Conservation (phyloP, 1,139 yeast species). For the Nadsonia starkeyi-henricii region DNA sequence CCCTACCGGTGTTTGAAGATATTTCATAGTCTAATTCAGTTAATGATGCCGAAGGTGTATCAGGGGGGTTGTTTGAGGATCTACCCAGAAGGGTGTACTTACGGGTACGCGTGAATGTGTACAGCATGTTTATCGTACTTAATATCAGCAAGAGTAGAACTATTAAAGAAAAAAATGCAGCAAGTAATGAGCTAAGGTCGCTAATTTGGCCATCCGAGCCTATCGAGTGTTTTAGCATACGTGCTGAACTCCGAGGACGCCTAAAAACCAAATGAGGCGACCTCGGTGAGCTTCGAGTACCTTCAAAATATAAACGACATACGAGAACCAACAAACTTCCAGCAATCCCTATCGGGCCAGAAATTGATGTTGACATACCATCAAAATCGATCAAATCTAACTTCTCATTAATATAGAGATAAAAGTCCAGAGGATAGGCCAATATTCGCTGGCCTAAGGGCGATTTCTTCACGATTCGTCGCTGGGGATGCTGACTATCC, state of each 20-base stretch:
- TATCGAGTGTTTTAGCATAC: too few species aligned
- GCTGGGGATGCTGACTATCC: neutral
- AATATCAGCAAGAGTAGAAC: neutral
- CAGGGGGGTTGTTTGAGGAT: neutral
- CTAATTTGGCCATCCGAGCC: too few species aligned
- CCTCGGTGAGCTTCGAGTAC: neutral
- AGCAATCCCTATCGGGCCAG: neutral
- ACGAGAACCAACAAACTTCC: neutral
- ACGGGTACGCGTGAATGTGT: neutral
- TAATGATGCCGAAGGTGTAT: neutral
- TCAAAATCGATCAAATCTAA: neutral
- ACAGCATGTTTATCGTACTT: neutral
- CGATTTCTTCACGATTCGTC: neutral
- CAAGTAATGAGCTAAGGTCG: neutral
- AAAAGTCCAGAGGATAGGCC: neutral
- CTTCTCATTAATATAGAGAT: neutral
- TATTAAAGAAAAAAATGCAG: neutral
- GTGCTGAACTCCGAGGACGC: too few species aligned
- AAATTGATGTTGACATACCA: neutral
- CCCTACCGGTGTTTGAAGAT: too few species aligned
- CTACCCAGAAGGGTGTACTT: neutral
- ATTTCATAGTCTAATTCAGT: neutral
- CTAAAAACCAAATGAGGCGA: neutral
- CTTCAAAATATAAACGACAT: neutral
- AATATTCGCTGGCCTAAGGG: neutral